phyloP scores from a whole-genome alignment of 768 basidiomycete species.

The Leccinum aurantiacum region DNA sequence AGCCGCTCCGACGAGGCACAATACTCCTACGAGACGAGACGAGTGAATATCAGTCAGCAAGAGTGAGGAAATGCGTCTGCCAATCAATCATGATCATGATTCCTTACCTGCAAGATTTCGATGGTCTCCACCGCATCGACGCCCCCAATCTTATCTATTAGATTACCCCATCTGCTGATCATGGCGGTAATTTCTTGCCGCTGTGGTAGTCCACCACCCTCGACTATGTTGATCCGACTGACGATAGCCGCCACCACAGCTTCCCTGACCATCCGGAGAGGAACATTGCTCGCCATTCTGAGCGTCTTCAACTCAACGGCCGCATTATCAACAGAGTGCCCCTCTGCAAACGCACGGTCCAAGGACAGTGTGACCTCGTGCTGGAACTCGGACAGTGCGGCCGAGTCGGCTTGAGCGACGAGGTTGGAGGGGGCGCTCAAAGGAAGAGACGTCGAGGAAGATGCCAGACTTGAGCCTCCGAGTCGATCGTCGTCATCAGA shows the following conservation, averaged over 20 bases:
- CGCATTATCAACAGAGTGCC: conserved; percentile 89
- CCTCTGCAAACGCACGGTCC: conserved; percentile 89
- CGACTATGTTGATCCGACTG: conserved; percentile 62
- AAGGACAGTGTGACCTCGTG: conserved; percentile 81
- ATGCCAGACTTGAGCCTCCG: conserved; percentile 35
- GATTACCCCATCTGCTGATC: conserved; percentile 75
- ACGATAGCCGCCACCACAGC: conserved; percentile 87
- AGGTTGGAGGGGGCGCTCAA: conserved; percentile 40
- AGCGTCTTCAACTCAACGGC: conserved; percentile 94
- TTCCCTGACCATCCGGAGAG: conserved; percentile 80
- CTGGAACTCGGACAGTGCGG: conserved; percentile 67
- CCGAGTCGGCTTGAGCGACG: conserved; percentile 39
- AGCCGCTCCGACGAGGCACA: conserved; percentile 64
- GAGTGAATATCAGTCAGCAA: conserved; percentile 4
- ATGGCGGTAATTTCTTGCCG: conserved; percentile 63
- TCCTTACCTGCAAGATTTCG: conserved; percentile 67
- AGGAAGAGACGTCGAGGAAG: conserved; percentile 49
- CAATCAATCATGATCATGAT: not conserved
- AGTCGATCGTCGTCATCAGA: conserved; percentile 42
- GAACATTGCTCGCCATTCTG: conserved; percentile 95
- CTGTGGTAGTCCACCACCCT: conserved; percentile 55
- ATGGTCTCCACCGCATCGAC: conserved; percentile 81
- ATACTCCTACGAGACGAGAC: conserved; percentile 47
- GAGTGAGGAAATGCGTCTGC: not conserved
- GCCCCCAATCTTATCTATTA: conserved; percentile 81